Conservation (phyloP, 1,284 basidiomycete species). For the Pseudozyma thailandica region DNA sequence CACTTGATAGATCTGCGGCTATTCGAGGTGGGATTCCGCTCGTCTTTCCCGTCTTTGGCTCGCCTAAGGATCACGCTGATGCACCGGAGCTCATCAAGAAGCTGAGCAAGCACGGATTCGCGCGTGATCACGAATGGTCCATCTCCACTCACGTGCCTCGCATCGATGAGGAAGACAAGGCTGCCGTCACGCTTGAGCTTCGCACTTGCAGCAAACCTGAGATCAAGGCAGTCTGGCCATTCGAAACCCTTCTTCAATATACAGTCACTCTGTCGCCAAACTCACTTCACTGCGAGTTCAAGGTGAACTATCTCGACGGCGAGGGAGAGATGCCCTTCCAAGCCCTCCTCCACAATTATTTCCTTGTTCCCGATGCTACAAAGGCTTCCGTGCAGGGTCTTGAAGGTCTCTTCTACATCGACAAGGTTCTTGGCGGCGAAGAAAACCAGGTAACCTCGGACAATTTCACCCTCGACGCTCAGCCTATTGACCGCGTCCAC, state of each 20-base stretch:
- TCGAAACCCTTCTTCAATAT: slow-evolving; percentile 39
- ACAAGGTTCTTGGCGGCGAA: slow-evolving; percentile 46
- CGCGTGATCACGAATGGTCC: slow-evolving; percentile 49
- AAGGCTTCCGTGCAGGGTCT: slow-evolving; percentile 48
- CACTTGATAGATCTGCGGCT: slow-evolving; percentile 50
- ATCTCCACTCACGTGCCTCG: slow-evolving; percentile 20
- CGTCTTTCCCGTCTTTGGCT: slow-evolving; percentile 61
- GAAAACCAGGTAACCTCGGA: slow-evolving; percentile 26
- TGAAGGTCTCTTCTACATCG: slow-evolving; percentile 44
- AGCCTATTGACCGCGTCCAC: slow-evolving; percentile 51
- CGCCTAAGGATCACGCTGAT: slow-evolving; percentile 48
- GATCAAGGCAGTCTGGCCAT: slow-evolving; percentile 38
- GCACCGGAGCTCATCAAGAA: slow-evolving; percentile 36
- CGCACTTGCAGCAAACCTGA: slow-evolving; percentile 37
- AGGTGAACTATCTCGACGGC: slow-evolving; percentile 52
- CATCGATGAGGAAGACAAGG: slow-evolving; percentile 38
- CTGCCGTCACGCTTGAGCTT: slow-evolving; percentile 45
- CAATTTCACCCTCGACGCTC: slow-evolving; percentile 31
- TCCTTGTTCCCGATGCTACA: slow-evolving; percentile 60
- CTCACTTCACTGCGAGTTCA: slow-evolving; percentile 58
- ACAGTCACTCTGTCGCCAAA: slow-evolving; percentile 46
- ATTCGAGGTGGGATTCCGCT: slow-evolving; percentile 62
- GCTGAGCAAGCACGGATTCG: slow-evolving; percentile 58
- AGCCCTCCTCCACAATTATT: slow-evolving; percentile 68
- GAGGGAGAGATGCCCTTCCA: slow-evolving; percentile 66